Evolutionary conservation across 1,139 yeast species (phyloP), one percentile per base, ranked within the genome.

Genomic region (Geotrichum reessii): DNA sequence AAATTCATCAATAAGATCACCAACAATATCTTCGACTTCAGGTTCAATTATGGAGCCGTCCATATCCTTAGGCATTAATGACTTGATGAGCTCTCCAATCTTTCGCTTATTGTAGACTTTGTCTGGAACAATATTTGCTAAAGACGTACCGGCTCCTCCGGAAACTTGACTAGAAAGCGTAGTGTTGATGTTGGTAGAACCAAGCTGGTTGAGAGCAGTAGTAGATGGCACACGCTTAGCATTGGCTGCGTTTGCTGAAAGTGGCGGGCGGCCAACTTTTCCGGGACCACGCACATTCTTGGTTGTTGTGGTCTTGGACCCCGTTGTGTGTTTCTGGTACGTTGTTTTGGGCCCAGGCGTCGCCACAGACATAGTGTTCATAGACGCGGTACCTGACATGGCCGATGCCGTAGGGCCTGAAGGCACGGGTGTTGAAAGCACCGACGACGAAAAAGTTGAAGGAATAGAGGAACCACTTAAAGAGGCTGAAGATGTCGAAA

Each of bases 1-100:
- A 71, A 93, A 93, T 69, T 93, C 99, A 71, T 93, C 99, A 0
- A 99, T 98, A 61, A 93, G 77, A 71, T 93, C 99, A 53, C 93
- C 78, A 53, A 93, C 76, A 48, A 93, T 75, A 65, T 92, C 97
- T 71, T 93, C 98, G n/a, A 92, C 98, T 71, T 93, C 97, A 42
- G 97, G 97, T 70, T 92, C 98, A 58, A 93, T 86, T 49, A 66
- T 63, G 8, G 75, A 42, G 28, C 50, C 69, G 50, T 73, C 76
- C 19, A 82, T 81, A 8, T 95, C 87, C 66, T 89, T 95, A 2
- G 95, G 91, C 67, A 89, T 95, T 14, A 91, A 87, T 2, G 88
- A 82, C 66, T 85, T 84, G 11, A 93, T 93, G 62, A 93, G 77
- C 69, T 93, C 99, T 59, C 87, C 81, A 62, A 93, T 78, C 69